Percentiles rank a stretch among this genome's conserved stretches.
These are phyloP conservation scores for Striga hermonthica DNA, from an alignment of 305 asterid genomes.

Conservation along the genomic window DNA sequence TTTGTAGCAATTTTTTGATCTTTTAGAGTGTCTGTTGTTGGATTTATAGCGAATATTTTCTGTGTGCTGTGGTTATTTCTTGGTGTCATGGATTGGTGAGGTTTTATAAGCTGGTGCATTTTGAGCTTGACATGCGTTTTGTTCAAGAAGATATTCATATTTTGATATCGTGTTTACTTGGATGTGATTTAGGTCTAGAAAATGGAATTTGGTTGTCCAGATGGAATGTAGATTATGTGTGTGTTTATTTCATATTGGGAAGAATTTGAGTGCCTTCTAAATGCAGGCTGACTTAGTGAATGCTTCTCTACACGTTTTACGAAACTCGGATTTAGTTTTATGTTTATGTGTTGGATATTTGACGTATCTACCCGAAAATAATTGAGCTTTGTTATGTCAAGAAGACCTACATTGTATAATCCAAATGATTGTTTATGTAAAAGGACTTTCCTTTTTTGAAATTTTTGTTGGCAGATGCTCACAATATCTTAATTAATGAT, in stretches of 20 bases:
- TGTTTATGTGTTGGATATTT: neutral
- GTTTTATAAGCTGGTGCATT: neutral
- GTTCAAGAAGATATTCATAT: neutral
- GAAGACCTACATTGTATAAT: conserved; percentile 18
- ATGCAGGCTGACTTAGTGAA: neutral
- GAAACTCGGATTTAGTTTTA: neutral
- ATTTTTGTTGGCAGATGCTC: neutral
- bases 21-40: conserved; percentile 9
- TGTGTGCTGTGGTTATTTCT: neutral
- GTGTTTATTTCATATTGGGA: neutral
- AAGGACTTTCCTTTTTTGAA: no score
- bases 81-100: conserved; percentile 2
- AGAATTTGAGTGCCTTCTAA: neutral
- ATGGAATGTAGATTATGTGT: neutral
- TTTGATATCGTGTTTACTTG: conserved; percentile 13
- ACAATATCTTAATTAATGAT: neutral
- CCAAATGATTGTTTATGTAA: conserved; percentile 2
- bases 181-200: conserved; percentile 1
- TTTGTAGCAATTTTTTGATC: conserved; percentile 3
- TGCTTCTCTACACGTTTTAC: neutral
- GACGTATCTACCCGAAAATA: neutral
- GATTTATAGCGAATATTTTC: neutral
- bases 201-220: neutral
- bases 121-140: neutral
- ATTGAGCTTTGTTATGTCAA: neutral